Conservation (phyloP, 1,139 yeast species). For the Saccharomyces uvarum region DNA sequence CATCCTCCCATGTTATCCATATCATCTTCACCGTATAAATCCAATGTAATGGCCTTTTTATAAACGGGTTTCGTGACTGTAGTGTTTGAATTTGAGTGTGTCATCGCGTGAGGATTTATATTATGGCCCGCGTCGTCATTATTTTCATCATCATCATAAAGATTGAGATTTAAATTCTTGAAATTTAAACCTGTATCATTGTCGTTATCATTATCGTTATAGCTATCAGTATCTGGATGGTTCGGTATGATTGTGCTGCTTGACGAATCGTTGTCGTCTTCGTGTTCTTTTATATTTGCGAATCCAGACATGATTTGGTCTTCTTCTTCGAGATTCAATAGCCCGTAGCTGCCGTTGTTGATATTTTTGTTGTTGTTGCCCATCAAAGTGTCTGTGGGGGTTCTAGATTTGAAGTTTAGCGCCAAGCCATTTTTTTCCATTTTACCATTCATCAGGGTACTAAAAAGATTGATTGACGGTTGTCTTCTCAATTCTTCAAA, state of each 20-base stretch:
- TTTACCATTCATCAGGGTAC: slow-evolving; percentile 15
- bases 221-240: not conserved
- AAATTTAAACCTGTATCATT: not conserved
- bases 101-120: not conserved
- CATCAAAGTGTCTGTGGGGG: slow-evolving; percentile 1
- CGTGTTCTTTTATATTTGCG: slow-evolving; percentile 3
- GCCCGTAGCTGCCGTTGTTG: slow-evolving; percentile 8
- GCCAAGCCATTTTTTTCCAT: slow-evolving; percentile 19
- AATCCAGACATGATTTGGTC: slow-evolving; percentile 26
- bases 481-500: slow-evolving; percentile 25
- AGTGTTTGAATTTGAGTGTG: slow-evolving; percentile 10
- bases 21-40: slow-evolving; percentile 26
- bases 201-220: slow-evolving; percentile 1
- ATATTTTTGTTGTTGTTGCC: slow-evolving; percentile 3
- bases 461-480: slow-evolving; percentile 15
- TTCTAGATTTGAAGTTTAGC: slow-evolving; percentile 18
- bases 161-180: slow-evolving; percentile 13
- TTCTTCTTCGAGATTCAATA: slow-evolving; percentile 22
- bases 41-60: slow-evolving; percentile 24
- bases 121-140: not conserved
- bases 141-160: slow-evolving; percentile 16
- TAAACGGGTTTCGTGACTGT: slow-evolving; percentile 11
- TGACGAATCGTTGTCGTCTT: not conserved
- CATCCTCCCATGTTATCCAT: slow-evolving; percentile 21
- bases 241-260: not conserved